Conservation (phyloP, 805 yeast genomes). For the Suhomyces prunicola region DNA sequence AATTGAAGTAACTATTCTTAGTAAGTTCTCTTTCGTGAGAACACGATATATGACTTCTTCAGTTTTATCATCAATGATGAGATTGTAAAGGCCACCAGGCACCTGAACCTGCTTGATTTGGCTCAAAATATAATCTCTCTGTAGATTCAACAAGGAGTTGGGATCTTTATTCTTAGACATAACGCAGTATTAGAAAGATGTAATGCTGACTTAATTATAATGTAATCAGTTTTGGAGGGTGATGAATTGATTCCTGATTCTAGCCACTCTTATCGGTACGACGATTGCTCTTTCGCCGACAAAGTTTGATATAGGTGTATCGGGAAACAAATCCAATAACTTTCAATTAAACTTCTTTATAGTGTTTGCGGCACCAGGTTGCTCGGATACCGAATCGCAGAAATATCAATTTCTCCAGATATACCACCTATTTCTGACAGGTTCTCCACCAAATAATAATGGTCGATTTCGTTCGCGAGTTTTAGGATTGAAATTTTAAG, state of each 20-base stretch:
- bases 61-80: constrained; percentile 58
- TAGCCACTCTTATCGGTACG: not conserved
- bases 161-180: constrained; percentile 25
- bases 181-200: not conserved
- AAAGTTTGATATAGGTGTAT: not conserved
- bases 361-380: not conserved
- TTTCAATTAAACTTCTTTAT: not conserved
- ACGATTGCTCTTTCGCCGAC: not conserved
- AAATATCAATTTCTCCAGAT: not conserved
- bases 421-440: not conserved
- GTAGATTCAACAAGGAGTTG: constrained; percentile 25
- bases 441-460: not conserved
- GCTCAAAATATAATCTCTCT: constrained; percentile 27
- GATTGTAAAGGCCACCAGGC: constrained; percentile 28
- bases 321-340: not conserved
- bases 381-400: not conserved
- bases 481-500: not conserved
- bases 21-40: constrained; percentile 46
- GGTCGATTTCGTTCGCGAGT: not conserved
- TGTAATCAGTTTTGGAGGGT: not conserved
- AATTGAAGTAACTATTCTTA: constrained; percentile 58
- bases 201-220: not conserved
- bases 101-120: constrained; percentile 29
- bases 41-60: constrained; percentile 47
- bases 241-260: not conserved